Base-by-base conservation (phyloP, 768 basidiomycete species). In the Rhizopogon sp. region DNA sequence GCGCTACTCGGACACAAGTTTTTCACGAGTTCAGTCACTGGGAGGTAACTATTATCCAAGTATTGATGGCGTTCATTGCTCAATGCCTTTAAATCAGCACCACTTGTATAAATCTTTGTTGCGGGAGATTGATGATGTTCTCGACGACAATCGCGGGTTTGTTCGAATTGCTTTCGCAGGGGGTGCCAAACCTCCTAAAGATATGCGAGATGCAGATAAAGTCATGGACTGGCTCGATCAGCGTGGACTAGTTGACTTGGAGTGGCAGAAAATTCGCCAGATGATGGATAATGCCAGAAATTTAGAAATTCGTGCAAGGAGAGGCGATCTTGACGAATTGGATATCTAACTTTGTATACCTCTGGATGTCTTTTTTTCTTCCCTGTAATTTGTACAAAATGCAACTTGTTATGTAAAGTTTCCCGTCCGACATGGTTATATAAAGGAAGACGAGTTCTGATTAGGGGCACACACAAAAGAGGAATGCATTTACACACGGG, bases 151-250 rank as follows among this genome's bases (percentile, higher is more conserved):
- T n/a, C 63, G 68, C 5, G 60, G 61, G 4, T 90, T 85, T 67
- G 78, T 85, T 61, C 79, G 79, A 28, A 75, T 88, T 22, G 79
- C 84, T 6, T 83, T 76, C 61, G 68, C 73, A 8, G 78, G 77
- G 28, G 81, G 81, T 2, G 71, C 70, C 58, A 64, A 76, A 54
- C 87, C 87, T 17, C 90, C 90, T 0, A 68, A 81, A 40, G 84
- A 92, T 61, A 72, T 85, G 35, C 67, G 74, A 11, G 83, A 92
- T 61, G 87, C 86, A n/a, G 88, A 93, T 62, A 82, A 71, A n/a
- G 74, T 92, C 39, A 85, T 86, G 72, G 87, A 89, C 22, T 91
- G 89, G 88, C 76, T 93, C 9, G 90, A 90, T 56, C 70, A 83
- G 57, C 77, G 88, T 37, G 77, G 79, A 16, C 66, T 88, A 42